Percentiles rank a stretch among this genome's conserved stretches.
These are phyloP conservation scores for Solanum hybrid DNA, from an alignment of 305 asterid species.

Conservation along the genomic window DNA sequence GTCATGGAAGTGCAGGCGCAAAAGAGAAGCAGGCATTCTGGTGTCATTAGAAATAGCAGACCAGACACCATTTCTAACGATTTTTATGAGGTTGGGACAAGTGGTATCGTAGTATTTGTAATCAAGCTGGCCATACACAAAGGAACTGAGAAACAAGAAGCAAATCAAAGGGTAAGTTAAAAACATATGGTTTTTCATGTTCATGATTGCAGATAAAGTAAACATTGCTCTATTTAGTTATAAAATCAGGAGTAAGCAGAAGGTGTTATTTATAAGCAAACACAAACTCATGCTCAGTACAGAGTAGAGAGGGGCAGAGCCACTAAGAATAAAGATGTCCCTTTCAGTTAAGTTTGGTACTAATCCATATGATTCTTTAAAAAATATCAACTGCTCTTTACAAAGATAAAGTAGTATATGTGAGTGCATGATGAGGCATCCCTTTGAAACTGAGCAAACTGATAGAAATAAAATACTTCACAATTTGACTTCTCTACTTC, in stretches of 20 bases:
- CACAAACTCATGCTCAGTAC: neutral
- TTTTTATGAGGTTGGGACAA: conserved; percentile 49
- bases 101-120: conserved; percentile 36
- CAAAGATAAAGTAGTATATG: neutral
- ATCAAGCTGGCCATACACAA: conserved; percentile 44
- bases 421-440: neutral
- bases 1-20: conserved; percentile 75
- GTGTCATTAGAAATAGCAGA: conserved; percentile 65
- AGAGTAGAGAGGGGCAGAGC: neutral
- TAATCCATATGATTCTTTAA: neutral
- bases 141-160: conserved; percentile 23
- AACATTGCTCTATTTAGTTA: neutral
- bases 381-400: neutral
- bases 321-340: neutral
- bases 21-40: conserved; percentile 69
- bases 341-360: neutral
- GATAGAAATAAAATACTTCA: neutral
- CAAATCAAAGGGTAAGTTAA: conserved; percentile 14
- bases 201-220: conserved; percentile 12
- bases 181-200: conserved; percentile 18
- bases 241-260: conserved; percentile 7
- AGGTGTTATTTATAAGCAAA: conserved; percentile 24
- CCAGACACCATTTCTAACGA: conserved; percentile 49
- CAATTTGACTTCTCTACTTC: neutral
- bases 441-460: neutral